Evolutionary conservation across 1,284 basidiomycete species (phyloP), one percentile per base, ranked within the genome.

Genomic region (Fomes fomentarius): DNA sequence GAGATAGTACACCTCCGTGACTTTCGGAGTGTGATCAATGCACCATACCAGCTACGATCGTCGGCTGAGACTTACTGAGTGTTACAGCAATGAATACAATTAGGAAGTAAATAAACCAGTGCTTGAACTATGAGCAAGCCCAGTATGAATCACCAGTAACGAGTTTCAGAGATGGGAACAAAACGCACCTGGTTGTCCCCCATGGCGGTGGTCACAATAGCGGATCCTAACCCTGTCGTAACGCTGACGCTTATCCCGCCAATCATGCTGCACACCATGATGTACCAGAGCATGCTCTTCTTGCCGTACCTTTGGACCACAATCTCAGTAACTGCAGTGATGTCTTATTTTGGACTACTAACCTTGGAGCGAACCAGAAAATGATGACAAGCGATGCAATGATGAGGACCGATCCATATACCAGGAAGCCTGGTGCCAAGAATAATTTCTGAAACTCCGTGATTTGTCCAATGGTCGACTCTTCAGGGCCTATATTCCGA

Each of bases 161-260:
- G 26, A 17, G 12, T 17, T 22, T 8, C 19, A 21, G 3, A 11
- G n/a, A 22, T 19, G 19, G 14, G 31, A n/a, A n/a, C n/a, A n/a
- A n/a, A 39, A 12, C 76, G 6, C 43, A 84, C 89, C 81, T 95
- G 94, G 69, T 92, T 96, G 66, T 91, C 81, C 42, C 95, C 95
- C 73, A 85, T 79, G 17, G 89, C 92, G 37, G 86, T 89, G 31
- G 92, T 88, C 30, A 99, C 84, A 66, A 99, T 97, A 37, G 94
- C 90, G 21, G 93, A 78, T 33, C 96, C 96, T 19, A 99, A 82
- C 31, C 96, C 96, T 39, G 94, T 95, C 3, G 95, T 98, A 55
- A 96, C 96, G 63, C 92, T 95, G 63, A 99, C 96, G 58, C 90
- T 94, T 56, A 99, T 89, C 1, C 97, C 96, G 25, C 96, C 96